Evolutionary conservation across 768 basidiomycete genomes (phyloP).

Genomic region (Pholiota molesta): DNA sequence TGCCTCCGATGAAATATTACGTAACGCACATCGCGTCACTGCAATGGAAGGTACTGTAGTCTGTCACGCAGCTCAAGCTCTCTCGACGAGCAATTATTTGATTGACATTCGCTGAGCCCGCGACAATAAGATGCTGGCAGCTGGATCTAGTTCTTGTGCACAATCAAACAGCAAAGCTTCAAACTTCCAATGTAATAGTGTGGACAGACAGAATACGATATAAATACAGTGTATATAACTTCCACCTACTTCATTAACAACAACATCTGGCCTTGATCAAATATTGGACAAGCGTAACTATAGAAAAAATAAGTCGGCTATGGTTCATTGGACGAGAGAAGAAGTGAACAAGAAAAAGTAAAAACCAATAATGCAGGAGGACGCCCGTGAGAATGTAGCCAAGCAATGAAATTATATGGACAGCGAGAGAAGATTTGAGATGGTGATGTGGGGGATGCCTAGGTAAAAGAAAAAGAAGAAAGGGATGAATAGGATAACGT

Average conservation of each 20-base stretch:
- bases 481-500: background rate
- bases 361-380: background rate
- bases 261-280: background rate
- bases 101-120: no score
- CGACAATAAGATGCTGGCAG: no score
- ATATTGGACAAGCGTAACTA: background rate
- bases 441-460: background rate
- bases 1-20: no score
- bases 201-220: background rate
- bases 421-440: background rate
- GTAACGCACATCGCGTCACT: no score
- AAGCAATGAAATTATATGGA: constrained; percentile 4
- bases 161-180: background rate
- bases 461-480: background rate
- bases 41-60: no score
- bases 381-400: background rate
- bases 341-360: background rate
- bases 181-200: background rate
- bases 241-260: background rate
- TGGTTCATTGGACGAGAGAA: background rate
- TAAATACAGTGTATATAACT: background rate
- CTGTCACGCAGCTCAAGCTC: no score
- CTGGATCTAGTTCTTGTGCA: background rate
- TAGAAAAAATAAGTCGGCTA: background rate
- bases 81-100: no score